A percentile compares a stretch with the other conserved stretches of the same genome.
These are phyloP conservation scores for Scytalidium sp. DNA, from an alignment of 2,329 filamentous ascomycete genomes.

Conservation along the genomic window DNA sequence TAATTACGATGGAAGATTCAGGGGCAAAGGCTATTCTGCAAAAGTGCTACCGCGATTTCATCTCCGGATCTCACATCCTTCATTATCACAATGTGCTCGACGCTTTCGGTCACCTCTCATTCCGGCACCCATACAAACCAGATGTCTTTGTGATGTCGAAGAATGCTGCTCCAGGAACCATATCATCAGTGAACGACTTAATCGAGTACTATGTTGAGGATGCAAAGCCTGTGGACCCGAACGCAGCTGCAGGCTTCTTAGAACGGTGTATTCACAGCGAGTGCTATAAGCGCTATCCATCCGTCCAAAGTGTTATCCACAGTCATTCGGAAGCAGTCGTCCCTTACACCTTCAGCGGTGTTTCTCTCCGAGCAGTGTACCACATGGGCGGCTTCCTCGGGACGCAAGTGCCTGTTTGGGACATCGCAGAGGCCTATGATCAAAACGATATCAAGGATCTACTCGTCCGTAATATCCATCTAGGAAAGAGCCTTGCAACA, in stretches of 20 bases:
- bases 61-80: constrained; percentile 49
- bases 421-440: constrained; percentile 26
- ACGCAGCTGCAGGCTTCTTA: constrained; percentile 35
- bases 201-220: constrained; percentile 43
- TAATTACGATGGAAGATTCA: background rate
- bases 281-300: constrained; percentile 38
- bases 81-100: constrained; percentile 49
- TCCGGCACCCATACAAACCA: constrained; percentile 44
- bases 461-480: constrained; percentile 31
- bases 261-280: constrained; percentile 47
- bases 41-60: constrained; percentile 20
- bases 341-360: constrained; percentile 37
- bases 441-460: constrained; percentile 30
- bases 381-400: constrained; percentile 43
- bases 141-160: constrained; percentile 46
- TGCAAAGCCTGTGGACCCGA: constrained; percentile 36
- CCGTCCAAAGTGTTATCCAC: constrained; percentile 39
- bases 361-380: constrained; percentile 36
- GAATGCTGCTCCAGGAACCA: constrained; percentile 43
- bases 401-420: constrained; percentile 26
- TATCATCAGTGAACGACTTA: constrained; percentile 40
- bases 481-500: constrained; percentile 32
- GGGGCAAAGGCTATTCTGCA: background rate
- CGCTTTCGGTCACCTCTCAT: constrained; percentile 52
- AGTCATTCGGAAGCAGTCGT: constrained; percentile 40